Base-by-base conservation (phyloP, 1,139 yeast genomes). In the Fermentozyma sake region DNA sequence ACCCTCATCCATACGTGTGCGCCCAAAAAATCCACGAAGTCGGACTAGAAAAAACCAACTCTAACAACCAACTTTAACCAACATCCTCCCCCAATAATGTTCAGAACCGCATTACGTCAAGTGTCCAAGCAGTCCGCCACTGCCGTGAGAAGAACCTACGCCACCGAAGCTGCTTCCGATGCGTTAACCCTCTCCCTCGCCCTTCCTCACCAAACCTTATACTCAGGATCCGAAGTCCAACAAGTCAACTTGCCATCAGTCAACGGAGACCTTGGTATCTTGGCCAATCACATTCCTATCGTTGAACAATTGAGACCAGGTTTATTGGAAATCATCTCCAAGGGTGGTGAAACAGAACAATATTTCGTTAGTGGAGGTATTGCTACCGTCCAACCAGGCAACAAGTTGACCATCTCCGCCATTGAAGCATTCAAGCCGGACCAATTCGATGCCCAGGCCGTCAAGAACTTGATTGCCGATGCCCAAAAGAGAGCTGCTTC, bases 231-330 rank as follows among this genome's bases (percentile, higher is more conserved):
- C 41, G 63, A 60, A 62, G 82, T 60, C 33, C 78, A 83, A 46
- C 99, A 91, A 72, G 98, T 93, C 47, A 91, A 91, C 70, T 73
- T 91, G 50, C 98, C 99, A 53, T 91, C 96, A 40, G 75, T 84
- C 53, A 81, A 94, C 45, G 99, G 99, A 59, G 94, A 85, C 58
- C 78, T 91, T 64, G 99, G 99, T 84, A 78, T 91, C 45, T 72
- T 91, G 57, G 96, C 98, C 51, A 82, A 86, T 71, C 99, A 91
- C 76, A 95, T 91, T 55, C 98, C 99, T 52, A 80, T 85, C 54
- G 89, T 91, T 44, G 97, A 93, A 68, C 96, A 93, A 73, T 79
- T 91, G 59, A 79, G 82, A 58, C 96, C 98, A 49, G 99, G 99
- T 61, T 75, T 93, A 40, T 83, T 91, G 49, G 96, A 89, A 65